Evolutionary conservation across 331 rosid genomes (phyloP).

Genomic region (Spiraea crenata): DNA sequence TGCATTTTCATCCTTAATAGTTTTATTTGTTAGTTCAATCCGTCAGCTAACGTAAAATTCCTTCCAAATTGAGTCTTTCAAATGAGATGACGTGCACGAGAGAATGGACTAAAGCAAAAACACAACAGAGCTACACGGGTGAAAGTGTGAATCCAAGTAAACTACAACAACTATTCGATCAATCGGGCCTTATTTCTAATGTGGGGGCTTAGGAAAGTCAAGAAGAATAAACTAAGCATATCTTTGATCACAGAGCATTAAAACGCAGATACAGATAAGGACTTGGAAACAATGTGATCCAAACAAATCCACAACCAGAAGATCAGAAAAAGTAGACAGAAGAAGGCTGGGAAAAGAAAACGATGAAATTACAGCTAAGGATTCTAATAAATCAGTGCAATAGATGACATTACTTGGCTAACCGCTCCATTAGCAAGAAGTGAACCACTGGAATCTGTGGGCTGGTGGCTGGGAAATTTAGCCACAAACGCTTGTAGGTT

Average conservation of each 20-base stretch:
- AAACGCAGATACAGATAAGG: slow-evolving; percentile 37
- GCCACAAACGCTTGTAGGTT: slow-evolving; percentile 28
- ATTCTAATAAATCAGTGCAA: slow-evolving; percentile 30
- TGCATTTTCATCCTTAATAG: no score
- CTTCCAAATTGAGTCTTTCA: no score
- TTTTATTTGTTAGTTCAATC: no score
- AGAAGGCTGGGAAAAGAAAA: slow-evolving; percentile 38
- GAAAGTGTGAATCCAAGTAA: no score
- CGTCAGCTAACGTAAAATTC: no score
- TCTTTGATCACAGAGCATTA: slow-evolving; percentile 22
- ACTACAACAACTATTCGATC: no score
- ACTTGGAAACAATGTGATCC: slow-evolving; percentile 32
- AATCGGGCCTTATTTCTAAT: background rate
- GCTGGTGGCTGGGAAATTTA: slow-evolving; percentile 17
- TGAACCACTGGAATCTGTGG: slow-evolving; percentile 41
- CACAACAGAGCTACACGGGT: no score
- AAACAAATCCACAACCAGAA: slow-evolving; percentile 43
- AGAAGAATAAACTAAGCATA: slow-evolving; percentile 19
- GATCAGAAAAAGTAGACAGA: slow-evolving; percentile 48
- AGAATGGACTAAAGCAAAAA: no score
- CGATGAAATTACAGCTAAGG: slow-evolving; percentile 46
- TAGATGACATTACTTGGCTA: slow-evolving; percentile 32
- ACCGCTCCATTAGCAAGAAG: slow-evolving; percentile 62
- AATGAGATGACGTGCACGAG: no score
- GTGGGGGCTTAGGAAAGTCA: slow-evolving; percentile 8